Evolutionary conservation across 192 early-diverging fungal genomes (phyloP), one percentile per base, ranked within the genome.

Genomic region (Linnemannia elongata): DNA sequence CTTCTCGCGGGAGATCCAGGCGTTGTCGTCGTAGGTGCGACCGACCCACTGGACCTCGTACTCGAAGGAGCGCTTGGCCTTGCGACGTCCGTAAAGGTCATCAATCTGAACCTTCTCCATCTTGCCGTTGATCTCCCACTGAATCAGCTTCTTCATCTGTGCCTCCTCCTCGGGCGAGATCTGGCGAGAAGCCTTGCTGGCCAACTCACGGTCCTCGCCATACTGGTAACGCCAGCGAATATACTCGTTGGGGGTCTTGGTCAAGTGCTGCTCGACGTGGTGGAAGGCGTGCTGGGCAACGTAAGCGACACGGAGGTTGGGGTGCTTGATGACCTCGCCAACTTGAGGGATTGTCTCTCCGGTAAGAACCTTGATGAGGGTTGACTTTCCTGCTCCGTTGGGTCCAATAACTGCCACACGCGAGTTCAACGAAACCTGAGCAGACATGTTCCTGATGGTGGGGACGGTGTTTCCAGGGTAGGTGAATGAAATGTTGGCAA

Each of bases 281-380:
- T 96, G 95, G 94, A 96, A 96, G 44, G 95, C 94, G 88, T 97
- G 96, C 87, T 97, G 95, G 35, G 95, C 95, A 36, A 97, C 94
- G 81, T 96, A 96, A 63, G 93, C 96, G 74, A 97, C 92, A 88
- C 95, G 95, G 85, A 95, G 88, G 89, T 96, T 96, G 68, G 94
- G 94, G 82, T 97, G 95, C 81, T 94, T 96, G 93, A 93, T 94
- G 47, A 97, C 95, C 9, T 89, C 89, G 71, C 96, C 96, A 13
- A 90, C 81, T 39, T 93, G 92, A 8, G 96, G 93, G 75, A 94
- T 93, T 12, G 94, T 91, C 78, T 96, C 95, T 84, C 96, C 96
- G 74, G 94, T 93, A 76, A 97, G 87, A 39, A 97, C 90, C 90
- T 95, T 95, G 68, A 87, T 87, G 71, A 87, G 24, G 4, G 87